phyloP scores from a whole-genome alignment of 768 basidiomycete species.

The Tricholoma matsutake region DNA sequence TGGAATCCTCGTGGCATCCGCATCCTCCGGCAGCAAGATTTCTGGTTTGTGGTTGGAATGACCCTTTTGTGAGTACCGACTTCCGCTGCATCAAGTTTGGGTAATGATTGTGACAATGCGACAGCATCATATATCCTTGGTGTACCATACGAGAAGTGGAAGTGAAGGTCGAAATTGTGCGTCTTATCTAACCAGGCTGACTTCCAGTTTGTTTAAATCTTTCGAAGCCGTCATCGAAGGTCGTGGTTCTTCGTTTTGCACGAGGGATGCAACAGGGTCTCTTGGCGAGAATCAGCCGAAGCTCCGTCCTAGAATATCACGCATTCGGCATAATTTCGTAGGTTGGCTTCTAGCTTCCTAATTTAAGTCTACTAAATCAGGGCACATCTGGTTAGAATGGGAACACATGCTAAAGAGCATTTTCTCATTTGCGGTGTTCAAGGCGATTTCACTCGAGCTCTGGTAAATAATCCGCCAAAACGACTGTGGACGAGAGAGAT shows the following conservation, averaged over 20 bases:
- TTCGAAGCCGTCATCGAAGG: slow-evolving; percentile 72
- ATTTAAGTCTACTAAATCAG: slow-evolving; percentile 1
- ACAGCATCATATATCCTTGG: slow-evolving; percentile 73
- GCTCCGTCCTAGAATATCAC: slow-evolving; percentile 77
- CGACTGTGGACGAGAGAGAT: slow-evolving; percentile 78
- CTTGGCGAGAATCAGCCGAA: slow-evolving; percentile 74
- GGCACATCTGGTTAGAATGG: slow-evolving; percentile 47
- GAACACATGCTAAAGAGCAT: slow-evolving; percentile 67
- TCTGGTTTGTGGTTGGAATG: slow-evolving; percentile 78
- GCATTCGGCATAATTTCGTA: slow-evolving; percentile 84
- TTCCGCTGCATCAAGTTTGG: slow-evolving; percentile 12
- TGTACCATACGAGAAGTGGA: slow-evolving; percentile 71
- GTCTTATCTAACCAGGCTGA: slow-evolving; percentile 19
- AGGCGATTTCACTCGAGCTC: slow-evolving; percentile 75
- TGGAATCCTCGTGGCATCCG: slow-evolving; percentile 63
- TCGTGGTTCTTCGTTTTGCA: slow-evolving; percentile 74
- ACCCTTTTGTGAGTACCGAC: slow-evolving; percentile 54
- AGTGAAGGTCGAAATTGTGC: slow-evolving; percentile 74
- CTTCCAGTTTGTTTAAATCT: slow-evolving; percentile 5
- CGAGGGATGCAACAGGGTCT: slow-evolving; percentile 87
- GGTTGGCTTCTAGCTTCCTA: slow-evolving; percentile 17
- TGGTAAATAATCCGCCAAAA: slow-evolving; percentile 69
- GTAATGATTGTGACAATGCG: background rate
- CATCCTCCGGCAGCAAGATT: slow-evolving; percentile 67
- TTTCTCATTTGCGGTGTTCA: slow-evolving; percentile 86